A percentile compares a stretch with the other conserved stretches of the same genome.
Conservation (phyloP, 257 asterid genomes). For the Voacanga thouarsii region DNA sequence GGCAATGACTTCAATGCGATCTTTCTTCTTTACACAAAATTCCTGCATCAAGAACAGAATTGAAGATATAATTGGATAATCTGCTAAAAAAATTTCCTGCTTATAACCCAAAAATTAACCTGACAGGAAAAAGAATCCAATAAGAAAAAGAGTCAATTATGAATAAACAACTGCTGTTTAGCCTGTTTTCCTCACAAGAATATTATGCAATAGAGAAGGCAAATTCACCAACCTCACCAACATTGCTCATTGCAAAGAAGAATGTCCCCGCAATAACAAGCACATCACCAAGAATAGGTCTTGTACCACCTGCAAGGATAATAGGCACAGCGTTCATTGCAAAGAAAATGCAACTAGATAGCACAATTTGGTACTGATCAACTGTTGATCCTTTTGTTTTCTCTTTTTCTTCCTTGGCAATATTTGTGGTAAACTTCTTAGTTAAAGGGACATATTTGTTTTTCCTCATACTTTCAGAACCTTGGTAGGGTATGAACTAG, state of each 20-base stretch:
- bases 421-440: background rate
- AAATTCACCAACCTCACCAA: slow-evolving; percentile 53
- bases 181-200: background rate
- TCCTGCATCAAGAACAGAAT: slow-evolving; percentile 40
- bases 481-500: background rate
- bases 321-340: background rate
- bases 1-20: slow-evolving; percentile 59
- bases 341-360: background rate
- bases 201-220: too few relatives aligned
- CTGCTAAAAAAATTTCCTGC: background rate
- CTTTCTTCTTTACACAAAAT: slow-evolving; percentile 70
- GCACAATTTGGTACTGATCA: background rate
- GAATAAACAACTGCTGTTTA: background rate
- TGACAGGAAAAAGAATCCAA: background rate
- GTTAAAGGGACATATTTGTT: background rate
- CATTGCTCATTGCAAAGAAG: slow-evolving; percentile 59
- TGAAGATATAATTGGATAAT: background rate
- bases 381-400: background rate
- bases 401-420: background rate
- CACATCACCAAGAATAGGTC: slow-evolving; percentile 68
- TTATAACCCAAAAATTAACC: background rate
- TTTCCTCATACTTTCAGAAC: background rate
- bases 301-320: slow-evolving; percentile 57
- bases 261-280: slow-evolving; percentile 58
- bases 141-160: background rate